These are phyloP conservation scores for Omphalea diandra DNA, from an alignment of 441 rosid species.

Conservation along the genomic window DNA sequence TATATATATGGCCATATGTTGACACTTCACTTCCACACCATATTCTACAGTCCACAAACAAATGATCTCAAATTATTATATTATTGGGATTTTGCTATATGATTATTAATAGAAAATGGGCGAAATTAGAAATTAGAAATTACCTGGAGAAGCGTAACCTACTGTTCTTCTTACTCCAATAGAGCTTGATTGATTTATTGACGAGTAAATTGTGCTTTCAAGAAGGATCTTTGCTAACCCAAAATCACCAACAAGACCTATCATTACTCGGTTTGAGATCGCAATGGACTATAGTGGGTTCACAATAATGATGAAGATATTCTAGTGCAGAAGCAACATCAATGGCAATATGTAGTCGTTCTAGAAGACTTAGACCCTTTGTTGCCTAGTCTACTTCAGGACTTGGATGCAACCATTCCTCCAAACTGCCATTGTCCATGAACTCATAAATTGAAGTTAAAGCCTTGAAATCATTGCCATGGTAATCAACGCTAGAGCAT, in stretches of 20 bases:
- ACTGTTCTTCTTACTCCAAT: no score
- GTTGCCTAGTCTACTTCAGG: background rate
- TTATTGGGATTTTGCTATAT: no score
- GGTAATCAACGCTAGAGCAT: background rate
- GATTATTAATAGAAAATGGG: no score
- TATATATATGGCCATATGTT: no score
- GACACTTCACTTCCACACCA: no score
- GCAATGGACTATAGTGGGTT: background rate
- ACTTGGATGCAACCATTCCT: background rate
- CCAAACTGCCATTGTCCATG: background rate
- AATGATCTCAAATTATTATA: no score
- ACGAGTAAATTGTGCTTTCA: no score
- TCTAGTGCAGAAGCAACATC: background rate
- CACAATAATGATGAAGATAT: background rate
- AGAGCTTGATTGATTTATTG: no score
- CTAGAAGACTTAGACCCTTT: background rate
- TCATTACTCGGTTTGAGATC: background rate
- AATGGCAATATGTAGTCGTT: background rate
- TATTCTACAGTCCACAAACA: no score
- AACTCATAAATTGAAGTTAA: conserved; percentile 5
- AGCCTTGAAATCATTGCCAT: conserved; percentile 1
- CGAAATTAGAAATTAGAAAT: no score
- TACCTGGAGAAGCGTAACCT: no score
- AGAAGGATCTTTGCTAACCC: background rate
- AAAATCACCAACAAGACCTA: background rate